Base-by-base conservation (phyloP, 202 grass and related monocot genomes). In the Schoenoplectus triqueter region DNA sequence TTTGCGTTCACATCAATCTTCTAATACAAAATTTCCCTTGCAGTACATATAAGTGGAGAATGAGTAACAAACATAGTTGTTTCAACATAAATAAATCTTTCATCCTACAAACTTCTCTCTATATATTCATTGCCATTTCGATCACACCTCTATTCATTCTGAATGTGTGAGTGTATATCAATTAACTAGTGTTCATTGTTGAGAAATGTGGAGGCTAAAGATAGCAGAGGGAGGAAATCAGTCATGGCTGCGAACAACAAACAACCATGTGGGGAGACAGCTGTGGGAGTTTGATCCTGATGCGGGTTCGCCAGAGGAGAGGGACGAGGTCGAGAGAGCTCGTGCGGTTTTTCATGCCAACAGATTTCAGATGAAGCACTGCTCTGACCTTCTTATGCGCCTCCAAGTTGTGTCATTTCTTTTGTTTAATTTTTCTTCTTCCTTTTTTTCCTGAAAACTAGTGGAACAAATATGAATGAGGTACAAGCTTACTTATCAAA, bases 131-230 rank as follows among this genome's bases (percentile, higher is more conserved):
- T 61, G 57, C 57, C 57, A 61, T 61, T 5, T 61, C 8, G 50
- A 7, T 52, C 50, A 52, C 50, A 52, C 8, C 7, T 52, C 50
- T 10, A 52, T 10, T 52, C 6, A 52, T 1, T 9, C 50, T 1
- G 7, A 61, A 13, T 60, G 56, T 60, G 56, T 13, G 4, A 60
- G 56, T 22, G 63, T 39, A 10, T 10, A 10, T 10, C 64, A 66
- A 66, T 8, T 66, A 10, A 10, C 7, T n/a, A 52, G 44, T 55
- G 41, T 49, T 45, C 8, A n/a, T 22, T 2, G n/a, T 54, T 56
- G 41, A 17, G 31, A 41, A 62, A 94, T 91, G 92, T 94, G 92
- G 92, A 91, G 74, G 87, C 84, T 94, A 3, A 94, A 88, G 85
- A 74, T 88, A 41, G 89, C 79, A 1, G 87, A 89, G 46, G 85